phyloP scores from a whole-genome alignment of 306 rosid species.

The Vigna nakashimae region DNA sequence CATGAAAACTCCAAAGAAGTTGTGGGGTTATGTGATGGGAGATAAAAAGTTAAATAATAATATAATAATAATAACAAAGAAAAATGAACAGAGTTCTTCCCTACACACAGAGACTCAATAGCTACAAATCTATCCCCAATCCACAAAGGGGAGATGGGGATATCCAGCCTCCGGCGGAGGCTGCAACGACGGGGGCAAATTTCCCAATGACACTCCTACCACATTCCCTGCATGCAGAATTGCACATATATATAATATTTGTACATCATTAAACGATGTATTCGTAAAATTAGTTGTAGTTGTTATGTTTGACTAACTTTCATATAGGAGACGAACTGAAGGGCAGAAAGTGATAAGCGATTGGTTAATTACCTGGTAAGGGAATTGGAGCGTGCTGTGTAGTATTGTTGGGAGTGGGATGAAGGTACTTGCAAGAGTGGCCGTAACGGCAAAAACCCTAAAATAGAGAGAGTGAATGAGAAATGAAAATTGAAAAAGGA shows the following conservation, averaged over 20 bases:
- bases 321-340: no score
- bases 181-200: slow-evolving; percentile 78
- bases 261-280: background rate
- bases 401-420: slow-evolving; percentile 55
- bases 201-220: slow-evolving; percentile 63
- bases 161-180: slow-evolving; percentile 79
- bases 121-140: slow-evolving; percentile 61
- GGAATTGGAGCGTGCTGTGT: slow-evolving; percentile 23
- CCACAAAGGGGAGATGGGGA: slow-evolving; percentile 60
- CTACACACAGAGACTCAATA: no score
- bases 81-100: background rate
- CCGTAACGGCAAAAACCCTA: slow-evolving; percentile 78
- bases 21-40: background rate
- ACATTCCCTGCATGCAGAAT: slow-evolving; percentile 43
- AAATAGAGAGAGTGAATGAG: background rate
- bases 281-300: background rate
- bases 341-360: no score
- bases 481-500: background rate
- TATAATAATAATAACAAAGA: background rate
- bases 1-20: no score
- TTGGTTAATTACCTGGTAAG: background rate
- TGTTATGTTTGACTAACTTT: no score
- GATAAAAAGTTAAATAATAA: background rate
- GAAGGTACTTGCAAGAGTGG: slow-evolving; percentile 77
- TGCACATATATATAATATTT: background rate